Evolutionary conservation across 257 asterid genomes (phyloP), one percentile per base, ranked within the genome.

Genomic region (Pogostemon cablin): DNA sequence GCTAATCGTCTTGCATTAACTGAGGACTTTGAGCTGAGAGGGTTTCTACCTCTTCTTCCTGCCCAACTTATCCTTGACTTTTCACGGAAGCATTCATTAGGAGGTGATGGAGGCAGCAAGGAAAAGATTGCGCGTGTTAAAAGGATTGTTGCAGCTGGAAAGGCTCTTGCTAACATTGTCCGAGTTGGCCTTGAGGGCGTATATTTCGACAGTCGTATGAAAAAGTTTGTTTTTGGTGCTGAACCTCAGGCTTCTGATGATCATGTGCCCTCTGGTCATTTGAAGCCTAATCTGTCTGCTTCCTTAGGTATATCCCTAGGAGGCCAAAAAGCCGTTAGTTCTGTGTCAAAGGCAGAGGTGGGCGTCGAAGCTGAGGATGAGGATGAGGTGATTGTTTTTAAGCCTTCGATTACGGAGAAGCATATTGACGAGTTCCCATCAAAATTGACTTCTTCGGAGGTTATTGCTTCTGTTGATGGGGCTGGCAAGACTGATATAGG

Each of bases 11-110:
- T 86, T 65, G 97, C 98, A n/a, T 83, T 93, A 66, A 75, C 93
- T 10, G 99, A 93, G 83, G 99, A 93, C 79, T 84, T 88, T 54
- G 99, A 93, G 69, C 75, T 93, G 80, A 85, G 98, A 81, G 99
- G 99, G 64, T 93, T 87, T 72, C 68, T 86, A 64, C 99, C 99
- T 64, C 88, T 93, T 75, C 72, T 85, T 64, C 97, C 96, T 69
- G 96, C 96, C 2, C 99, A 91, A 46, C 81, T 82, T 62, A 89
- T 91, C 69, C 93, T 93, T 68, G 98, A 91, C 73, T 93, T 93
- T 69, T 91, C 99, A 35, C 82, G 96, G 82, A 87, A 87, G 72
- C 86, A 80, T 67, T 75, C 88, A 6, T 86, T 85, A 70, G 90
- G 91, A 52, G 63, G 81, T 63, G 95, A 87, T 57, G 85, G 82